Base-by-base conservation (phyloP, 768 basidiomycete genomes). In the Collybiopsis luxurians region DNA sequence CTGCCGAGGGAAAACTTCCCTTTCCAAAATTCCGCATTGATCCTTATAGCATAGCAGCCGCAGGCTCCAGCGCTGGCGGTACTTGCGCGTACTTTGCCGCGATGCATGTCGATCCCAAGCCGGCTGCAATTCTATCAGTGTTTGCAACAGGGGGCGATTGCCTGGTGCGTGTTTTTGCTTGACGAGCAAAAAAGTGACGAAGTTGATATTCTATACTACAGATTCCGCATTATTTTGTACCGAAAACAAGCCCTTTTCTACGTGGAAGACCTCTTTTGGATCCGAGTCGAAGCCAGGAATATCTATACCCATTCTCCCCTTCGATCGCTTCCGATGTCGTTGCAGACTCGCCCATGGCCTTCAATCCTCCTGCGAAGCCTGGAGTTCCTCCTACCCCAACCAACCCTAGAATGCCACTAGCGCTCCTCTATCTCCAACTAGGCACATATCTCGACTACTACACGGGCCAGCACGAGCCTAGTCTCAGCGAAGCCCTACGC, bases 141-240 rank as follows among this genome's bases (percentile, higher is more conserved):
- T 88, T 86, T 66, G 85, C 79, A 0, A 79, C 83, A 75, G 85
- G 85, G 15, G 86, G 85, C 0, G 67, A 86, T 55, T 75, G 83
- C 55, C 63, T 86, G 39, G 79, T 79, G 45, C 45, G 75, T 67
- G 17, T 38, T 10, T 10, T 42, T 17, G 6, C 15, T 21, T 4
- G 4, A 27, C 38, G 51, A 28, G 28, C 23, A 21, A 24, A 31
- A 63, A 47, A 4, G 24, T 23, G 24, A 26, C 7, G 9, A 12
- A 4, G 13, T 50, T 53, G 17, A 47, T 53, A 5, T 42, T 42
- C n/a, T 42, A 23, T 23, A 15, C 23, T 2, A 17, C 57, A 86
- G 86, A 79, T 70, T 0, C 69, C 77, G 4, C 81, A 84, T 56
- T 82, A 80, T 61, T 69, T 86, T 11, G 40, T 17, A 5, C 40